Base-by-base conservation (phyloP, 1,139 yeast species). In the Lodderomyces parapsilosis region DNA sequence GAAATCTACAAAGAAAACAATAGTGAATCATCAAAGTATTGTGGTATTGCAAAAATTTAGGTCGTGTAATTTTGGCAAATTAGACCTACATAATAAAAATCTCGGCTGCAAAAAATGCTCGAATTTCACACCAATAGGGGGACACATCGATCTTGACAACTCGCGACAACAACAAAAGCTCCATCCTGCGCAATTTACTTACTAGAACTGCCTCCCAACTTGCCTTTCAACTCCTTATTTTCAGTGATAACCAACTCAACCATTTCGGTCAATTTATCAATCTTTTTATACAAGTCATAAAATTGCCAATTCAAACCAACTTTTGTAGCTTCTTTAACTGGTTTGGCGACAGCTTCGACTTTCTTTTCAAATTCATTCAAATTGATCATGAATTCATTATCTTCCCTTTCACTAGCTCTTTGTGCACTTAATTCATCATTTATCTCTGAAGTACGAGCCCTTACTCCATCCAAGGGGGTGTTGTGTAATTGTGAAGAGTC, bases 221-320 rank as follows among this genome's bases (percentile, higher is more conserved):
- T 49, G 40, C 45, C 43, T 46, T 60, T 64, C 40, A 75, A 58
- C 24, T 62, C 63, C 37, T 62, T 53, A 48, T 78, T 78, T 48
- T 78, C 81, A 11, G 59, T 58, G 9, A 75, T 61, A 10, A 78
- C 67, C 1, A 56, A 49, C 40, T 69, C 70, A 11, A 80, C 76
- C 41, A 77, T 57, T 1, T 47, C 49, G 7, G 75, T 70, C 55
- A 76, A 65, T 44, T 66, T 65, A 42, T 75, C 78, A 32, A 81
- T 57, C 52, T 76, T 76, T 38, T 65, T 61, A 57, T 80, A 76
- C 36, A 86, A 56, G 43, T 76, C 80, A 55, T 71, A 82, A 41
- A 74, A 65, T 55, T 84, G 87, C 89, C 90, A 82, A 38, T 80
- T 78, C 44, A 84, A 68, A 18, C 91, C 88, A 6, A 65, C 60